A percentile compares a stretch with the other conserved stretches of the same genome.
phyloP scores from a whole-genome alignment of 306 rosid species.

The Trifolium dubium region DNA sequence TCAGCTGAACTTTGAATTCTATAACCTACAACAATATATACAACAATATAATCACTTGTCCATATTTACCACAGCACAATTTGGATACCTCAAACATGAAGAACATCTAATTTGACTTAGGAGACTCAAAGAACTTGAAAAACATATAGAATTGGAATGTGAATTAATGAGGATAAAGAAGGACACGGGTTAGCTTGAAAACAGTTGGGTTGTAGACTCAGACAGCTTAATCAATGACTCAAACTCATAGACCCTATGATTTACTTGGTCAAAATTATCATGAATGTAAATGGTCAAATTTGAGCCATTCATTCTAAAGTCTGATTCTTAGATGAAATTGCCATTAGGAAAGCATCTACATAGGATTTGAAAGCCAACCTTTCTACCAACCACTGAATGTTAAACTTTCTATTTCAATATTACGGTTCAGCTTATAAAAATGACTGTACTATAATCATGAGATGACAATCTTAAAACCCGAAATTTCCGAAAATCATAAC shows the following conservation, averaged over 20 bases:
- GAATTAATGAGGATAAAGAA: slow-evolving; percentile 12
- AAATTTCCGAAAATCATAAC: slow-evolving; percentile 34
- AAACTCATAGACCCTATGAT: slow-evolving; percentile 11
- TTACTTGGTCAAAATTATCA: slow-evolving; percentile 1
- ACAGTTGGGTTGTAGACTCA: neutral
- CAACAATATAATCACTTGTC: neutral
- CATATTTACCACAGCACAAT: neutral
- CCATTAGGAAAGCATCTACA: neutral
- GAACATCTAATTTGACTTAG: slow-evolving; percentile 4
- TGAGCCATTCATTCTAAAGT: slow-evolving; percentile 18
- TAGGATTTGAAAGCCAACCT: slow-evolving; percentile 22
- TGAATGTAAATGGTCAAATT: slow-evolving; percentile 18
- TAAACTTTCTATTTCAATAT: slow-evolving; percentile 19
- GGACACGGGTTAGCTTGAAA: neutral
- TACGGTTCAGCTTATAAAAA: slow-evolving; percentile 38
- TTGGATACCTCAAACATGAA: slow-evolving; percentile 20
- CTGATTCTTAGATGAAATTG: slow-evolving; percentile 16
- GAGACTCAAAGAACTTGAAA: neutral
- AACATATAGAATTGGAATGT: neutral
- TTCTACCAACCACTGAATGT: slow-evolving; percentile 32
- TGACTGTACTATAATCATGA: slow-evolving; percentile 35
- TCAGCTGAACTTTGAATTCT: slow-evolving; percentile 31
- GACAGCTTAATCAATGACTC: slow-evolving; percentile 7
- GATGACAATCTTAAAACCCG: slow-evolving; percentile 27
- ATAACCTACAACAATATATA: slow-evolving; percentile 3